phyloP scores from a whole-genome alignment of 495 filamentous ascomycete species.

The Chaetomium fimeti region DNA sequence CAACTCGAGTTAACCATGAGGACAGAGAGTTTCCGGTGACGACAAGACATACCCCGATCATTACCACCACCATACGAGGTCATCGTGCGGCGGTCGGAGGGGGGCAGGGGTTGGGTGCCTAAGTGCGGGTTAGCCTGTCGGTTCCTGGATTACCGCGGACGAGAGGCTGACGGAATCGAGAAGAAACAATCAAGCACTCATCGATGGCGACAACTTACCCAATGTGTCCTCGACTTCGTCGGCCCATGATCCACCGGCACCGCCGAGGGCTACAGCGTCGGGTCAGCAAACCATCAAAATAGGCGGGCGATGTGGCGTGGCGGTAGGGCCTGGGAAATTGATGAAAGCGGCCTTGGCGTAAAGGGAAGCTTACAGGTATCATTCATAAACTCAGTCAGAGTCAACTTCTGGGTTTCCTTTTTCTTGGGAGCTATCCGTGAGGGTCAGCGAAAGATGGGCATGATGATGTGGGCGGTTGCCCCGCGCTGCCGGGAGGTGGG shows the following conservation, averaged over 20 bases:
- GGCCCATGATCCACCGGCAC: slow-evolving; percentile 88
- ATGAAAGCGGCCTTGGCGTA: slow-evolving; percentile 29
- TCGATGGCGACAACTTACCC: slow-evolving; percentile 51
- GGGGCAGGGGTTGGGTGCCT: slow-evolving; percentile 49
- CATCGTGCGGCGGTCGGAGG: slow-evolving; percentile 40
- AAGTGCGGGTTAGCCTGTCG: slow-evolving; percentile 17
- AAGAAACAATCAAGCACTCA: not conserved
- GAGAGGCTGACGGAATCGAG: slow-evolving; percentile 7
- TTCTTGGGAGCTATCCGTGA: slow-evolving; percentile 73
- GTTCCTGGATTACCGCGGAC: slow-evolving; percentile 4
- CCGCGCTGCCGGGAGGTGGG: slow-evolving; percentile 20
- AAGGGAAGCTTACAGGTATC: slow-evolving; percentile 67
- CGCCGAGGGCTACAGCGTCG: slow-evolving; percentile 60
- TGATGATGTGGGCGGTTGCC: slow-evolving; percentile 9
- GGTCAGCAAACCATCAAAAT: slow-evolving; percentile 21
- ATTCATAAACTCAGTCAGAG: slow-evolving; percentile 83
- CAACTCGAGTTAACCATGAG: not conserved
- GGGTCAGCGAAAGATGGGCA: slow-evolving; percentile 37
- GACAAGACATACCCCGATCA: slow-evolving; percentile 39
- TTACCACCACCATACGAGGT: slow-evolving; percentile 36
- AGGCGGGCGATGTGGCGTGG: not conserved
- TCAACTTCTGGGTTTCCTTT: slow-evolving; percentile 86
- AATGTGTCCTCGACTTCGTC: slow-evolving; percentile 92
- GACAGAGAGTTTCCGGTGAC: not conserved
- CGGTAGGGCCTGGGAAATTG: slow-evolving; percentile 14